Percentiles rank a stretch among this genome's conserved stretches.
Conservation (phyloP, 1,284 basidiomycete genomes). For the Thecaphora thlaspeos region DNA sequence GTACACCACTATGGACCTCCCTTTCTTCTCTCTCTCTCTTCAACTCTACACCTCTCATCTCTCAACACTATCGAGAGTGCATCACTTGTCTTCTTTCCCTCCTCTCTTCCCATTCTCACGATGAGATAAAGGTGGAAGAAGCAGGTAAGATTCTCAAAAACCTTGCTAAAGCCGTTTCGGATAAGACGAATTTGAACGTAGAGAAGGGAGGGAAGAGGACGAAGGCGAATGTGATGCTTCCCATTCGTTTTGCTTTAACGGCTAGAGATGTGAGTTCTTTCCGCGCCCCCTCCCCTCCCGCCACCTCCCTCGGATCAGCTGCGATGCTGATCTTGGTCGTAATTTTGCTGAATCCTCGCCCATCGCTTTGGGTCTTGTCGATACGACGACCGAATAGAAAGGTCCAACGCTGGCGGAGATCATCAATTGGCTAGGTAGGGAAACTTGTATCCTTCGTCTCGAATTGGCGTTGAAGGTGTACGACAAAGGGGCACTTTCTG, state of each 20-base stretch:
- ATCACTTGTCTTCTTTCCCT: not conserved
- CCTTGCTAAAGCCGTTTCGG: not conserved
- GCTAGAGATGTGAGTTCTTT: not conserved
- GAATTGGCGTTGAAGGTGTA: constrained; percentile 6
- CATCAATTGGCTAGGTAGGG: constrained; percentile 17
- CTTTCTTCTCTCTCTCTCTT: not conserved
- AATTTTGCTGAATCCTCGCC: too few species aligned
- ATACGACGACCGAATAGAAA: too few species aligned
- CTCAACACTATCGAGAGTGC: not conserved
- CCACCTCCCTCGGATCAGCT: too few species aligned
- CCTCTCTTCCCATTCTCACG: not conserved
- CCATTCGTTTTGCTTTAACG: not conserved
- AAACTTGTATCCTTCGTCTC: constrained; percentile 7
- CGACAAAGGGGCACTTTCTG: not conserved
- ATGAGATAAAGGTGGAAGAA: not conserved
- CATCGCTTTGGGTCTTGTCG: too few species aligned
- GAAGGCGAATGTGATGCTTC: not conserved
- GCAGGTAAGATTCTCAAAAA: not conserved
- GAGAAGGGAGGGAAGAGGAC: not conserved
- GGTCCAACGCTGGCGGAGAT: constrained; percentile 30
- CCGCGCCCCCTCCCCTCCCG: too few species aligned
- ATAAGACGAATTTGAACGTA: too few species aligned
- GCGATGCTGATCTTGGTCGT: too few species aligned
- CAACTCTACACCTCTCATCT: not conserved
- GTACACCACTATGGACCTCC: not conserved